Evolutionary conservation across 371 early-diverging fungal species (phyloP), one percentile per base, ranked within the genome.

Genomic region (Fennellomyces sp.): DNA sequence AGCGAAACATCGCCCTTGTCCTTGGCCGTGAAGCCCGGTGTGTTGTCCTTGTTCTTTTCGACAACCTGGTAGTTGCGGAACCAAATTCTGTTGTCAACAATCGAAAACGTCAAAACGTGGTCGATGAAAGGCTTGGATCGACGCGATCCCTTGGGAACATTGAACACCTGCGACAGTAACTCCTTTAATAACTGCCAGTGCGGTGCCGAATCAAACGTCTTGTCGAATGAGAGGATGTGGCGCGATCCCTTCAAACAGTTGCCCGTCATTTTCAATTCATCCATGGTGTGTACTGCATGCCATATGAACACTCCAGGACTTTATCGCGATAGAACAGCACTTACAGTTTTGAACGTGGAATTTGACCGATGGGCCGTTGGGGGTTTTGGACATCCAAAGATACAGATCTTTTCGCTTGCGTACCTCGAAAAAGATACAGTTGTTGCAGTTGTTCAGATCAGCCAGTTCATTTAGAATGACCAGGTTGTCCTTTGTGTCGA

Each of bases 261-360:
- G 64, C 99, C 99, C 1, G 94, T 96, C 92, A 97, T 89, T 65
- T 93, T 91, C 38, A 98, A 84, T 73, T 98, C 99, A 66, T 97
- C 95, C 96, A 97, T 94, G 15, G 99, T 98, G 72, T 98, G 99
- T 52, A 98, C 90, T 91, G n/a, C n/a, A n/a, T n/a, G n/a, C n/a
- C n/a, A n/a, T n/a, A n/a, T n/a, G n/a, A n/a, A n/a, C n/a, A n/a
- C n/a, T n/a, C n/a, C n/a, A n/a, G n/a, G n/a, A n/a, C n/a, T n/a
- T n/a, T n/a, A 21, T 12, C 8, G 23, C 10, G 10, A 45, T 8
- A 23, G n/a, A 21, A 45, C 2, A 23, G 23, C 13, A 68, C 75
- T 65, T 82, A 91, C 91, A 87, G 71, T 96, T 96, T 71, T 93
- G 94, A 62, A 97, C 94, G 50, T 91, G 91, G 73, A 98, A 96